A percentile compares a stretch with the other conserved stretches of the same genome.
These are phyloP conservation scores for Monosiga brevicollis DNA, from an alignment of 78 protist species.

Conservation along the genomic window DNA sequence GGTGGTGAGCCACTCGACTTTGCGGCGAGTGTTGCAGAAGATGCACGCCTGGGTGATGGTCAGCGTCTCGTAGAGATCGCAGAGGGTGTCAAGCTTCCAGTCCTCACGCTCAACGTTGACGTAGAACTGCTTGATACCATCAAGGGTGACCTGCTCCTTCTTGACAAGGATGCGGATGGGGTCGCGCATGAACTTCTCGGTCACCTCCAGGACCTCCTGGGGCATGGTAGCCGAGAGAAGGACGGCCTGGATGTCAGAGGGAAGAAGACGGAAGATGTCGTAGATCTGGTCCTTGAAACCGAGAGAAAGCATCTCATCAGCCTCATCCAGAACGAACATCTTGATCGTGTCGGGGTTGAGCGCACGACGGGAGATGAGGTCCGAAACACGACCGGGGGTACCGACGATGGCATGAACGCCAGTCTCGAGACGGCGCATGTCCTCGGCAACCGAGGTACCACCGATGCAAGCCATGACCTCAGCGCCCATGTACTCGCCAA, in stretches of 20 bases:
- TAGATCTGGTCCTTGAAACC: slow-evolving; percentile 94
- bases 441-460: slow-evolving; percentile 83
- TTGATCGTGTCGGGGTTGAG: slow-evolving; percentile 66
- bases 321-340: slow-evolving; percentile 96
- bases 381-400: slow-evolving; percentile 93
- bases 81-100: slow-evolving; percentile 99
- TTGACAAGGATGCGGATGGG: slow-evolving; percentile 90
- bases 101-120: slow-evolving; percentile 93
- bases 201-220: slow-evolving; percentile 80
- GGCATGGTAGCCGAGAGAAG: slow-evolving; percentile 98
- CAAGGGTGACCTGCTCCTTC: slow-evolving; percentile 95
- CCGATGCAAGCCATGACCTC: slow-evolving; percentile 84
- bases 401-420: slow-evolving; percentile 91
- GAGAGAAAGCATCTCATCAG: slow-evolving; percentile 93
- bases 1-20: slow-evolving; percentile 89
- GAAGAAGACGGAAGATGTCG: slow-evolving; percentile 91
- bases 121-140: slow-evolving; percentile 92
- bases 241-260: slow-evolving; percentile 86
- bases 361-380: slow-evolving; percentile 86
- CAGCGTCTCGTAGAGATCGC: slow-evolving; percentile 94
- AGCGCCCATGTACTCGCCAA: slow-evolving; percentile 85
- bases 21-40: slow-evolving; percentile 83
- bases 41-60: slow-evolving; percentile 95
- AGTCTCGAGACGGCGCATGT: slow-evolving; percentile 64
- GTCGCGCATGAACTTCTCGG: slow-evolving; percentile 85